Evolutionary conservation across 768 basidiomycete species (phyloP), one percentile per base, ranked within the genome.

Genomic region (Cystobasidium tubakii): DNA sequence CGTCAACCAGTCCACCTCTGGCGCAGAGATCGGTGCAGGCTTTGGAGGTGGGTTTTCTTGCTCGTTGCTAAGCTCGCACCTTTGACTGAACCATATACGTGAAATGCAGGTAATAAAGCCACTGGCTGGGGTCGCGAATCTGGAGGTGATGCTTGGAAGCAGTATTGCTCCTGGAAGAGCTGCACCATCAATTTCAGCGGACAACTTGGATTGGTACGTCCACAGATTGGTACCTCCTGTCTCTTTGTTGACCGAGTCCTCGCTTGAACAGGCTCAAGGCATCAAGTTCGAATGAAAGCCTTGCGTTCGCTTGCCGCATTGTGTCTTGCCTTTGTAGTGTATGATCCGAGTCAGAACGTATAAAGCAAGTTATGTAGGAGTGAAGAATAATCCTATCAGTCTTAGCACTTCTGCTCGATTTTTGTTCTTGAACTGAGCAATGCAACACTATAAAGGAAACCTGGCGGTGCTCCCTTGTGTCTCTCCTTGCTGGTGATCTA

Each of bases 101-200:
- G n/a, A n/a, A n/a, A n/a, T 50, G 54, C 53, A 57, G 70, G 91
- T 69, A 93, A 94, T 84, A 93, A 93, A 87, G 89, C 88, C 67
- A 78, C 74, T 57, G 75, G 79, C 76, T 89, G 89, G 92, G 95
- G 95, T 23, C 87, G 95, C 62, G 95, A 98, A 83, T 92, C 91
- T 7, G 95, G 95, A 44, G 94, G 94, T 66, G 95, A 97, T 81
- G 90, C 94, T n/a, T 98, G 95, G 95, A 71, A 71, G 69, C 69
- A 71, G 54, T 71, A 71, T 36, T 71, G 69, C 55, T 31, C 53
- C 34, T 71, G 69, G 69, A 71, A 71, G 55, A n/a, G 50, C 21
- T 57, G 69, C 55, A 71, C 69, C 19, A 71, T 71, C 69, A 71
- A 71, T 44, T 71, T 71, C 29, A 55, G 69, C n/a, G 50, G 54